These are phyloP conservation scores for Zymoseptoria crescenta DNA, from an alignment of 2,329 filamentous ascomycete species.

Conservation along the genomic window DNA sequence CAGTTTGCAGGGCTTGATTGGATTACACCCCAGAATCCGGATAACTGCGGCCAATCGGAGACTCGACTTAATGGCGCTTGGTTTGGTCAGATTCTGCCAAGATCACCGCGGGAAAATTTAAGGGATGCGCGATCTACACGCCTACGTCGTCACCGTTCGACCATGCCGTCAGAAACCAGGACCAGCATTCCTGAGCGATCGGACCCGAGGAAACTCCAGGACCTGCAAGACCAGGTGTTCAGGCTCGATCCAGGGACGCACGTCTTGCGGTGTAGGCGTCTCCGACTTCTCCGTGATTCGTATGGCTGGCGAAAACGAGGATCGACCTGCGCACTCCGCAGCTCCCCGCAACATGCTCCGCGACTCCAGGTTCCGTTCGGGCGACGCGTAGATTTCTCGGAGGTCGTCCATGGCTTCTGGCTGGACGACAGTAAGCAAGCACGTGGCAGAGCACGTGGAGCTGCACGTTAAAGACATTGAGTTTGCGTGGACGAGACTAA, in stretches of 20 bases:
- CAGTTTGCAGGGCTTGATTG: too few relatives aligned
- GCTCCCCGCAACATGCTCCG: slow-evolving; percentile 1
- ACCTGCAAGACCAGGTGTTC: background rate
- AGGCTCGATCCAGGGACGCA: background rate
- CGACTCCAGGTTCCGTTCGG: slow-evolving; percentile 3
- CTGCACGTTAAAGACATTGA: background rate
- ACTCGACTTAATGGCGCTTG: too few relatives aligned
- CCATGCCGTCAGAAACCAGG: background rate
- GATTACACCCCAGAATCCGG: too few relatives aligned
- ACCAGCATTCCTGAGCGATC: background rate
- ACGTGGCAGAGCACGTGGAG: background rate
- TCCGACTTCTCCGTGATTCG: background rate
- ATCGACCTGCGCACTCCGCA: background rate
- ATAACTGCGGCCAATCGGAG: too few relatives aligned
- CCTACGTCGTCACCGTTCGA: background rate
- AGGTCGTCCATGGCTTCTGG: background rate
- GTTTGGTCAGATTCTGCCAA: too few relatives aligned
- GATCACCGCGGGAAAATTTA: too few relatives aligned
- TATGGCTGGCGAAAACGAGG: background rate
- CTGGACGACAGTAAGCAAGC: background rate
- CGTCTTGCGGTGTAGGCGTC: background rate
- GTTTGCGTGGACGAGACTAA: background rate
- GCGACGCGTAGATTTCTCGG: slow-evolving; percentile 1
- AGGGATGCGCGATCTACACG: background rate
- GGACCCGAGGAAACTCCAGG: background rate